Evolutionary conservation across 495 filamentous ascomycete species (phyloP).

Genomic region (Pyrenopolyporus hunteri): DNA sequence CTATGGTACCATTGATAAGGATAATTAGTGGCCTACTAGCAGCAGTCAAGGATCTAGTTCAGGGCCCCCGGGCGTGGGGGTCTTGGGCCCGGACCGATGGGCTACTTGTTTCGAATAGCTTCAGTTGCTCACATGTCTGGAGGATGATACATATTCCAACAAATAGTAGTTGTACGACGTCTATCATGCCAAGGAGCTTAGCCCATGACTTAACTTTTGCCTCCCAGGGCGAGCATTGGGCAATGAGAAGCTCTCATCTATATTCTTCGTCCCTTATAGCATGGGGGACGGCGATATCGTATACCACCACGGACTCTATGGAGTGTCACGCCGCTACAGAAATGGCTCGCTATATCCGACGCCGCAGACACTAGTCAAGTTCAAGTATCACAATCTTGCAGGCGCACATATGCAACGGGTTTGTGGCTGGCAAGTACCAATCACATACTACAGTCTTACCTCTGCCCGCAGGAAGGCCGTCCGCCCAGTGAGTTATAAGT

Average conservation of each 20-base stretch:
- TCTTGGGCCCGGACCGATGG: background rate
- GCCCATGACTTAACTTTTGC: too few relatives aligned
- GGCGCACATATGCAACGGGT: background rate
- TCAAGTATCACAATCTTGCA: background rate
- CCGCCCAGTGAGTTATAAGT: background rate
- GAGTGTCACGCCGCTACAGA: background rate
- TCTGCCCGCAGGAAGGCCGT: background rate
- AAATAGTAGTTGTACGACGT: too few relatives aligned
- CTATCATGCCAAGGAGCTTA: too few relatives aligned
- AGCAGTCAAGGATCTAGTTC: background rate
- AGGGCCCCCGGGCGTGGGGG: conserved; percentile 17
- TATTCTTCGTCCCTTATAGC: background rate
- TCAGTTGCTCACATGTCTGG: background rate
- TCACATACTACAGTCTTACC: background rate
- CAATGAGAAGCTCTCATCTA: too few relatives aligned
- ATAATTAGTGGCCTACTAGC: conserved; percentile 16
- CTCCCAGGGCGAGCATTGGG: too few relatives aligned
- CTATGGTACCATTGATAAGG: conserved; percentile 29
- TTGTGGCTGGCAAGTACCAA: too few relatives aligned
- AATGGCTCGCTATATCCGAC: conserved; percentile 15
- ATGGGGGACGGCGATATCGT: background rate
- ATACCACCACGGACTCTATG: background rate
- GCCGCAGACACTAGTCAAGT: conserved; percentile 1
- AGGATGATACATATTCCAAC: too few relatives aligned
- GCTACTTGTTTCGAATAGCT: background rate